Percentiles rank a stretch among this genome's conserved stretches.
phyloP scores from a whole-genome alignment of 1,139 yeast species.

The Suhomyces wounanorum region DNA sequence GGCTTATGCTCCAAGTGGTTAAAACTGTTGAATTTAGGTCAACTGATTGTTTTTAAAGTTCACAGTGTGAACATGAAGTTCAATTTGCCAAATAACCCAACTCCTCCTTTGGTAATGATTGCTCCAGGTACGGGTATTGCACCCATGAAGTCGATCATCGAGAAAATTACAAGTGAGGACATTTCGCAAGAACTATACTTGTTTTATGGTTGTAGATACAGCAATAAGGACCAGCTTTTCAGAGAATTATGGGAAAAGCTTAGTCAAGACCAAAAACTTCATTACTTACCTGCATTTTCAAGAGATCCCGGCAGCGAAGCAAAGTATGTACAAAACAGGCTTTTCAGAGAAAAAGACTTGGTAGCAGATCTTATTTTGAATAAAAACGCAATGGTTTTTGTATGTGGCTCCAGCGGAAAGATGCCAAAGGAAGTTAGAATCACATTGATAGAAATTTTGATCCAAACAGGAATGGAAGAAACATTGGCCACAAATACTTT shows the following conservation, averaged over 20 bases:
- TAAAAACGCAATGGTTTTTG: conserved; percentile 61
- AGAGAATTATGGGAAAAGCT: conserved; percentile 52
- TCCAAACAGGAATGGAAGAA: conserved; percentile 42
- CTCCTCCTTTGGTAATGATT: conserved; percentile 65
- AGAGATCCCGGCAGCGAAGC: conserved; percentile 35
- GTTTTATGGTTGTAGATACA: conserved; percentile 77
- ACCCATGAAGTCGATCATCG: conserved; percentile 74
- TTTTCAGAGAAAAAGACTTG: conserved; percentile 50
- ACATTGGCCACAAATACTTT: conserved; percentile 55
- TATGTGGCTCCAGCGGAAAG: conserved; percentile 92
- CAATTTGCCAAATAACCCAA: conserved; percentile 16
- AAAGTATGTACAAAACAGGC: conserved; percentile 74
- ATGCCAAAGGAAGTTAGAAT: conserved; percentile 92
- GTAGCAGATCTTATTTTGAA: conserved; percentile 56
- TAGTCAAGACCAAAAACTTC: conserved; percentile 25
- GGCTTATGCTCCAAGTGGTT: conserved; percentile 89
- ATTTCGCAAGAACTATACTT: conserved; percentile 40
- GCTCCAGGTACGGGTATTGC: conserved; percentile 96
- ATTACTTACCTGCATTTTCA: conserved; percentile 23
- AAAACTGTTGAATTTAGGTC: conserved; percentile 49
- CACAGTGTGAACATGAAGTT: conserved; percentile 49
- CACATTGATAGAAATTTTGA: conserved; percentile 65
- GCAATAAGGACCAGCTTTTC: conserved; percentile 69
- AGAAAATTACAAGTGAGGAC: conserved; percentile 24
- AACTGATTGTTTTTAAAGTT: conserved; percentile 55